Percentiles rank a stretch among this genome's conserved stretches.
phyloP scores from a whole-genome alignment of 2,329 filamentous ascomycete genomes.

The Apiospora marii region DNA sequence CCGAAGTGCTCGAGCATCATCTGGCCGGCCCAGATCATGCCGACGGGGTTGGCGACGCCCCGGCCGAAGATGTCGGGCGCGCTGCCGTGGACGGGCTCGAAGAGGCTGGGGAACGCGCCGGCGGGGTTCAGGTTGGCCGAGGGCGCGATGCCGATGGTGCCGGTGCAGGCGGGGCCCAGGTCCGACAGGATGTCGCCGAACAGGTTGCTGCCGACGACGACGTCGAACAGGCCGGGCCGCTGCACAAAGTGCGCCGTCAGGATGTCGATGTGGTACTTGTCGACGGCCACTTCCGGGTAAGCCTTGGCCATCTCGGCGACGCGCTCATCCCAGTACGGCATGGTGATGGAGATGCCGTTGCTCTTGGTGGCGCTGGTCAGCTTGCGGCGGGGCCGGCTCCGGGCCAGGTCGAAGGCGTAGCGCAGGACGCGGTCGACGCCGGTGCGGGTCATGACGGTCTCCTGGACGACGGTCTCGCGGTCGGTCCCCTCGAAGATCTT shows the following conservation, averaged over 20 bases:
- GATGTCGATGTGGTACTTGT: conserved; percentile 71
- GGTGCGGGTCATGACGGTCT: conserved; percentile 66
- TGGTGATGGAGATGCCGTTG: conserved; percentile 69
- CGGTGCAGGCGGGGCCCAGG: conserved; percentile 69
- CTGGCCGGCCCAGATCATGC: conserved; percentile 73
- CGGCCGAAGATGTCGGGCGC: conserved; percentile 71
- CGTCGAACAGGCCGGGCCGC: conserved; percentile 64
- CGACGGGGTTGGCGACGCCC: conserved; percentile 69
- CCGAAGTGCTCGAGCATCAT: conserved; percentile 74
- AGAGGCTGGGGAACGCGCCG: conserved; percentile 65
- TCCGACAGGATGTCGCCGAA: conserved; percentile 70
- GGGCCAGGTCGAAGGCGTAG: conserved; percentile 68
- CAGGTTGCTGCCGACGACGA: conserved; percentile 68
- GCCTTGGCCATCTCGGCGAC: conserved; percentile 58
- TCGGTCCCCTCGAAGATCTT: conserved; percentile 64
- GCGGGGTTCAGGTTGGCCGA: conserved; percentile 70
- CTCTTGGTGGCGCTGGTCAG: conserved; percentile 72
- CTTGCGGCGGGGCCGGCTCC: conserved; percentile 59
- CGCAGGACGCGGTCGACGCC: conserved; percentile 65
- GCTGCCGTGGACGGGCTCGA: conserved; percentile 70
- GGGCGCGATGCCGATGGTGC: conserved; percentile 72
- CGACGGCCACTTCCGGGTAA: conserved; percentile 63
- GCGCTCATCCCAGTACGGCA: conserved; percentile 72
- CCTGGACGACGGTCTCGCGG: conserved; percentile 67
- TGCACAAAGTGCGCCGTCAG: conserved; percentile 69